phyloP scores from a whole-genome alignment of 345 rosid species.

The Bruguiera gymnorhiza region DNA sequence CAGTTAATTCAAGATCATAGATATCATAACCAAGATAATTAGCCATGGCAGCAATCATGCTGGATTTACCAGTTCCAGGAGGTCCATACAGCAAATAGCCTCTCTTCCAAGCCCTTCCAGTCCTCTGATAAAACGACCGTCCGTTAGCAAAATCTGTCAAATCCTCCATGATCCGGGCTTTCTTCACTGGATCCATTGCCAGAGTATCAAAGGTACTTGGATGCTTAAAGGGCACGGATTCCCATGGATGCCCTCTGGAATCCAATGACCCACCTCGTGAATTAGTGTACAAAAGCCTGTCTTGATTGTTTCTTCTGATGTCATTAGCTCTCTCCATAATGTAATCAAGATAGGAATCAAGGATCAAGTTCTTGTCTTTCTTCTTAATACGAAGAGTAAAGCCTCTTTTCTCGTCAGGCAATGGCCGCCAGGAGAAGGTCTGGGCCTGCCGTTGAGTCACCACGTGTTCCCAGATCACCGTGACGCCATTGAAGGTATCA shows the following conservation, averaged over 20 bases:
- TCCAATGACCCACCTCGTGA: slow-evolving; percentile 86
- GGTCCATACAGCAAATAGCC: slow-evolving; percentile 90
- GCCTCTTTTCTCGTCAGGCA: slow-evolving; percentile 95
- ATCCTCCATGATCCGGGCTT: slow-evolving; percentile 62
- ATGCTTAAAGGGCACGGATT: slow-evolving; percentile 89
- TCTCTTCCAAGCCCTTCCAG: slow-evolving; percentile 95
- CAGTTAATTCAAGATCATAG: slow-evolving; percentile 90
- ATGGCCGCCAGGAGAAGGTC: slow-evolving; percentile 77
- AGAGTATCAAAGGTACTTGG: slow-evolving; percentile 89
- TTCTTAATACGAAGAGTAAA: slow-evolving; percentile 76
- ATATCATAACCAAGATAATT: slow-evolving; percentile 85
- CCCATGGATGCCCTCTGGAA: slow-evolving; percentile 95
- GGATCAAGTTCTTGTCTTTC: slow-evolving; percentile 54
- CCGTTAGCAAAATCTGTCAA: slow-evolving; percentile 65
- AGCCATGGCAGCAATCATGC: slow-evolving; percentile 99
- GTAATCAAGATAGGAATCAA: slow-evolving; percentile 63
- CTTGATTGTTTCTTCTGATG: slow-evolving; percentile 66
- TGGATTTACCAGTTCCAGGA: slow-evolving; percentile 93
- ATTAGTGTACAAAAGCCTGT: slow-evolving; percentile 72
- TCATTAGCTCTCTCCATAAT: slow-evolving; percentile 80
- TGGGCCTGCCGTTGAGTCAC: slow-evolving; percentile 79
- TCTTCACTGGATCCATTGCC: slow-evolving; percentile 77
- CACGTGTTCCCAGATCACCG: slow-evolving; percentile 86
- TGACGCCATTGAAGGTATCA: slow-evolving; percentile 54
- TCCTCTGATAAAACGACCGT: slow-evolving; percentile 66